A percentile compares a stretch with the other conserved stretches of the same genome.
Conservation (phyloP, 2,329 filamentous ascomycete species). For the Monosporascus sp. region DNA sequence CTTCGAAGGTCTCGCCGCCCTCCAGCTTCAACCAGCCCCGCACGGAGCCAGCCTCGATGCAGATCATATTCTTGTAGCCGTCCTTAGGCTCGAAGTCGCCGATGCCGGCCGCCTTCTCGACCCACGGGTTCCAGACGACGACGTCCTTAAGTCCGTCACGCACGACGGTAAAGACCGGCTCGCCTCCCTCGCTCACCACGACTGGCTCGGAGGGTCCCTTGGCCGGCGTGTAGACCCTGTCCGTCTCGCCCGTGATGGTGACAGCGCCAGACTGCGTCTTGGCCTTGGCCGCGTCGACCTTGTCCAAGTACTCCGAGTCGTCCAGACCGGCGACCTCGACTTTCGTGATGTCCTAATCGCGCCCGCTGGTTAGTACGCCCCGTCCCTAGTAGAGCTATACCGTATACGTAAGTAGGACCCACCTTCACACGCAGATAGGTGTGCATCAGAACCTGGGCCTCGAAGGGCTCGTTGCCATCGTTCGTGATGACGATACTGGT, state of each 20-base stretch:
- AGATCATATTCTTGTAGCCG: conserved; percentile 90
- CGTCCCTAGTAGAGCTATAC: too few species aligned
- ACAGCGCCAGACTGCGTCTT: conserved; percentile 62
- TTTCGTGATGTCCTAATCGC: conserved; percentile 67
- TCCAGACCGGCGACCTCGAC: conserved; percentile 72
- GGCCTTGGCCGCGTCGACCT: conserved; percentile 61
- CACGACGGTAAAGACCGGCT: conserved; percentile 64
- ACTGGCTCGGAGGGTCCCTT: conserved; percentile 55
- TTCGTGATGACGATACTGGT: conserved; percentile 87
- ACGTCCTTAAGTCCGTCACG: conserved; percentile 83
- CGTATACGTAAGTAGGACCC: conserved; percentile 22
- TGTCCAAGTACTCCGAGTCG: conserved; percentile 74
- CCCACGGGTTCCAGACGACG: conserved; percentile 97
- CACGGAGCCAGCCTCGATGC: conserved; percentile 85
- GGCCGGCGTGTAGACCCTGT: conserved; percentile 78
- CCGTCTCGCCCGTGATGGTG: conserved; percentile 71
- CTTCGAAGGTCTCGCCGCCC: conserved; percentile 64
- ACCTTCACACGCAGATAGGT: conserved; percentile 83
- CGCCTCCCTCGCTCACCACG: conserved; percentile 57
- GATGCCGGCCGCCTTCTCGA: conserved; percentile 75
- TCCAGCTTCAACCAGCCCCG: conserved; percentile 79
- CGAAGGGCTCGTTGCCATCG: conserved; percentile 74
- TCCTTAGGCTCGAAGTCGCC: conserved; percentile 85
- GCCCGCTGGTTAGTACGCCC: neutral
- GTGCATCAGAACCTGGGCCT: conserved; percentile 88